Evolutionary conservation across 2,329 filamentous ascomycete genomes (phyloP).

Genomic region (Fusarium palustre): DNA sequence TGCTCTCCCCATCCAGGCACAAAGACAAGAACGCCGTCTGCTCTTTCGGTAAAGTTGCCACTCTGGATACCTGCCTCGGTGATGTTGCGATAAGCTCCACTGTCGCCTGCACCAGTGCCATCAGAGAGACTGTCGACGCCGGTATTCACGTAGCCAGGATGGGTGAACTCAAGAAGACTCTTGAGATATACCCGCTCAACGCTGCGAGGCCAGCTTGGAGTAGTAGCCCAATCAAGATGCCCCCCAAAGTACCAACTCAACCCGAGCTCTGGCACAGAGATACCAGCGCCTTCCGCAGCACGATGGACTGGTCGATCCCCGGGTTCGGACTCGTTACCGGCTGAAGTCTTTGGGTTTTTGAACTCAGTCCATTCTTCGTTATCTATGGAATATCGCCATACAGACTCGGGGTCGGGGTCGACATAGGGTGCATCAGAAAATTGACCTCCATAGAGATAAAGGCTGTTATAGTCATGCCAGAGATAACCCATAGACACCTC

Average conservation of each 20-base stretch:
- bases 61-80: slow-evolving; percentile 77
- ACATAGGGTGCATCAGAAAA: slow-evolving; percentile 72
- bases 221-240: slow-evolving; percentile 72
- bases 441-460: slow-evolving; percentile 81
- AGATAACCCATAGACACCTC: slow-evolving; percentile 79
- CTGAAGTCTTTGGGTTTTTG: slow-evolving; percentile 68
- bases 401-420: slow-evolving; percentile 68
- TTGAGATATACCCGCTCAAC: slow-evolving; percentile 75
- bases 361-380: slow-evolving; percentile 72
- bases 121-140: slow-evolving; percentile 67
- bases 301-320: slow-evolving; percentile 71
- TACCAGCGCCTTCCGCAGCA: slow-evolving; percentile 78
- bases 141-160: slow-evolving; percentile 74
- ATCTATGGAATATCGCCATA: slow-evolving; percentile 77
- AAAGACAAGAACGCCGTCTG: slow-evolving; percentile 78
- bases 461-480: slow-evolving; percentile 76
- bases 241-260: slow-evolving; percentile 84
- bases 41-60: slow-evolving; percentile 75
- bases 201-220: slow-evolving; percentile 74
- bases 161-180: slow-evolving; percentile 80
- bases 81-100: slow-evolving; percentile 78
- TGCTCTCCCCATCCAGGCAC: slow-evolving; percentile 78
- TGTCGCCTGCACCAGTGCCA: slow-evolving; percentile 66
- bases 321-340: slow-evolving; percentile 70
- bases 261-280: slow-evolving; percentile 76